phyloP scores from a whole-genome alignment of 495 filamentous ascomycete species.

The Penicillium simplicissimum region DNA sequence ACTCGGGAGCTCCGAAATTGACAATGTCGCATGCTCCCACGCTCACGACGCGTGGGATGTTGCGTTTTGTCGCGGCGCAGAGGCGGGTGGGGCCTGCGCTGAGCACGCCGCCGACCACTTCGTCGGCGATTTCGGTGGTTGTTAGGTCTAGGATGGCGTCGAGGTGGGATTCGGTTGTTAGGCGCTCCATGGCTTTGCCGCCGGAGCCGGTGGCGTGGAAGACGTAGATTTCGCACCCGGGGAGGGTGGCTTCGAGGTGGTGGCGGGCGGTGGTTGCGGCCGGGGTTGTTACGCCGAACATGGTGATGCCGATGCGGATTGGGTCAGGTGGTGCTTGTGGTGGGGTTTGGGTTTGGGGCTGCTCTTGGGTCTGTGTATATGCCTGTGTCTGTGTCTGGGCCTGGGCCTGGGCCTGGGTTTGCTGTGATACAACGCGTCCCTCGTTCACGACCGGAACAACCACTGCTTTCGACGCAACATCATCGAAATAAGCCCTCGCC shows the following conservation, averaged over 20 bases:
- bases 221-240: conserved; percentile 56
- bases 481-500: conserved; percentile 26
- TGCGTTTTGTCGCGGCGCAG: conserved; percentile 49
- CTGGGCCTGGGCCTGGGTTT: background rate
- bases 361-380: background rate
- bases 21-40: conserved; percentile 69
- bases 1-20: conserved; percentile 60
- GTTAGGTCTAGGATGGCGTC: conserved; percentile 69
- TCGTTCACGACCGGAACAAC: too few species aligned
- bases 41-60: conserved; percentile 62
- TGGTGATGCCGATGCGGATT: conserved; percentile 58
- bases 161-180: conserved; percentile 52
- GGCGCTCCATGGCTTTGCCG: conserved; percentile 65
- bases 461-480: background rate
- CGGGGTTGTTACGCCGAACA: conserved; percentile 75
- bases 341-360: background rate
- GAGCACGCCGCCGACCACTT: conserved; percentile 61
- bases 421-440: background rate
- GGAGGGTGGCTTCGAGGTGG: conserved; percentile 40
- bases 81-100: conserved; percentile 55
- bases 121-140: conserved; percentile 66
- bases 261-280: conserved; percentile 51
- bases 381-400: background rate
- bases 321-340: background rate
- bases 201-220: conserved; percentile 72